These are phyloP conservation scores for Apiosordaria backusii DNA, from an alignment of 495 filamentous ascomycete species.

Conservation along the genomic window DNA sequence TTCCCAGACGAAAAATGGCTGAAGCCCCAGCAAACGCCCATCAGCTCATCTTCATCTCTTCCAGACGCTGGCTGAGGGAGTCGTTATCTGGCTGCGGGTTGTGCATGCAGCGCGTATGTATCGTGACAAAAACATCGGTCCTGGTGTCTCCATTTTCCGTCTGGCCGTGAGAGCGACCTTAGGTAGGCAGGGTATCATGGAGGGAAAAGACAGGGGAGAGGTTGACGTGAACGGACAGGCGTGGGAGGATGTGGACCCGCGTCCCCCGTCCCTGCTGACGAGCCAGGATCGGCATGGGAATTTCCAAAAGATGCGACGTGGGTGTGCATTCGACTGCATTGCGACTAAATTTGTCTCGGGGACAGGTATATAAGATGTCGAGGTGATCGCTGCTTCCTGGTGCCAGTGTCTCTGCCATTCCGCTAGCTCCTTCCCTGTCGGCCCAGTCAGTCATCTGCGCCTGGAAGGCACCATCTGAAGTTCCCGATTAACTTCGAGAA, in stretches of 20 bases:
- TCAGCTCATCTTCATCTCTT: slow-evolving; percentile 4
- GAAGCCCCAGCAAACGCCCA: slow-evolving; percentile 1
- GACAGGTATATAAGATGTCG: slow-evolving; percentile 19
- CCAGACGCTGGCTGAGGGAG: background rate
- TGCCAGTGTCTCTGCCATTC: background rate
- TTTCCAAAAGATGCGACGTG: slow-evolving; percentile 18
- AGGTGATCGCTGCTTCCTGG: background rate
- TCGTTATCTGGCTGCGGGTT: too few species aligned
- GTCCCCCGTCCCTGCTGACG: background rate
- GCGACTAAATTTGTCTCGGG: slow-evolving; percentile 9
- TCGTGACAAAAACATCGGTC: too few species aligned
- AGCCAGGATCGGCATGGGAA: slow-evolving; percentile 19
- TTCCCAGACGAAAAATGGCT: slow-evolving; percentile 11
- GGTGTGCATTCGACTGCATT: slow-evolving; percentile 11
- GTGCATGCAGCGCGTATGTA: background rate
- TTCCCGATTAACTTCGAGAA: background rate
- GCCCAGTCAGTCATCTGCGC: background rate
- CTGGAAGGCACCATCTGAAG: background rate
- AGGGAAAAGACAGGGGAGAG: background rate
- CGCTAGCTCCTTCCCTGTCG: slow-evolving; percentile 2
- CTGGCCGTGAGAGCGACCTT: background rate
- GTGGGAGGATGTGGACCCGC: slow-evolving; percentile 1
- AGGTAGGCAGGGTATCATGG: background rate
- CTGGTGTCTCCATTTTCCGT: background rate
- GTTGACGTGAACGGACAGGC: slow-evolving; percentile 7